Conservation (phyloP, 768 basidiomycete genomes). For the Russula sp. region DNA sequence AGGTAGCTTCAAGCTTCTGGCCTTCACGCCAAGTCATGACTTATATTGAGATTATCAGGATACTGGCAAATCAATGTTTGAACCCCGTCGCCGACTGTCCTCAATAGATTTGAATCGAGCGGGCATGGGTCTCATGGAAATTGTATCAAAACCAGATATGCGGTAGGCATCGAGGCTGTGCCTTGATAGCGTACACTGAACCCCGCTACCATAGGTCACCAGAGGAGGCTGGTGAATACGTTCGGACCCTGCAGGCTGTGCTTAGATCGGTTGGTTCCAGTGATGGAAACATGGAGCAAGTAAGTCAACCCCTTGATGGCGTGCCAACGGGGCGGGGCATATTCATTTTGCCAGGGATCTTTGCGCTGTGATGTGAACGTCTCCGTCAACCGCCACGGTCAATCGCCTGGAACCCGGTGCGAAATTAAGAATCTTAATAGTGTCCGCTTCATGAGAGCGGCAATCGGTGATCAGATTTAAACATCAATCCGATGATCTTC, state of each 20-base stretch:
- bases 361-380: conserved; percentile 94
- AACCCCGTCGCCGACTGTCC: conserved; percentile 44
- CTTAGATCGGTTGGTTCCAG: conserved; percentile 81
- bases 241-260: conserved; percentile 72
- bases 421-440: conserved; percentile 98
- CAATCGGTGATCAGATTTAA: conserved; percentile 54
- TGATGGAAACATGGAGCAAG: conserved; percentile 97
- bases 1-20: conserved; percentile 39
- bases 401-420: conserved; percentile 72
- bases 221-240: conserved; percentile 87
- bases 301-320: conserved; percentile 30
- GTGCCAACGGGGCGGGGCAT: not conserved
- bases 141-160: conserved; percentile 92
- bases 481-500: not conserved
- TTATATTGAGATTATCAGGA: conserved; percentile 47
- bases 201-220: conserved; percentile 45
- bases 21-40: not conserved
- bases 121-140: conserved; percentile 88
- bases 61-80: conserved; percentile 78
- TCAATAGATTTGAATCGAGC: conserved; percentile 87
- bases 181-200: not conserved
- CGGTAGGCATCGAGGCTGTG: conserved; percentile 32
- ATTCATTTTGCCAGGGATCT: conserved; percentile 59
- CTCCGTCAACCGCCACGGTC: conserved; percentile 68
- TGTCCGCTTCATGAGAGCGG: conserved; percentile 73